A percentile compares a stretch with the other conserved stretches of the same genome.
phyloP scores from a whole-genome alignment of 306 rosid species.

The Dalbergia oliveri region DNA sequence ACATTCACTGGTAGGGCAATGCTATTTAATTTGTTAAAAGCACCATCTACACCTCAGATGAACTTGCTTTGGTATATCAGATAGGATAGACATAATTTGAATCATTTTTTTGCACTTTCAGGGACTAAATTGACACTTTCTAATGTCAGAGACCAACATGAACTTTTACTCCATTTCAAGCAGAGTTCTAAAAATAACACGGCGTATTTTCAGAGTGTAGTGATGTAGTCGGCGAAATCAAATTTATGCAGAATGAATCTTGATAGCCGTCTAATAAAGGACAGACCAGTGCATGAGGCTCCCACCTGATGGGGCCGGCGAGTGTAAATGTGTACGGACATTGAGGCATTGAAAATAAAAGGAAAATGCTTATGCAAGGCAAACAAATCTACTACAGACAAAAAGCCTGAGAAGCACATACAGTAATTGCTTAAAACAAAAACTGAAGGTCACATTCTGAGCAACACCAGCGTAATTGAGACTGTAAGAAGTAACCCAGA shows the following conservation, averaged over 20 bases:
- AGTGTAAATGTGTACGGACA: too few relatives aligned
- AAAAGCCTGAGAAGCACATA: neutral
- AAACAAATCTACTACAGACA: neutral
- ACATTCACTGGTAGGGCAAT: conserved; percentile 7
- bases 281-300: too few relatives aligned
- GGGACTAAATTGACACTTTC: too few relatives aligned
- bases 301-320: too few relatives aligned
- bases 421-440: neutral
- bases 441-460: neutral
- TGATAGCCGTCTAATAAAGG: too few relatives aligned
- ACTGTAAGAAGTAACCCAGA: too few relatives aligned
- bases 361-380: neutral
- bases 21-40: neutral
- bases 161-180: neutral
- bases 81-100: neutral
- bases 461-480: neutral
- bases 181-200: neutral
- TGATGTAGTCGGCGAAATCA: too few relatives aligned
- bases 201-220: neutral
- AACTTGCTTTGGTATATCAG: neutral
- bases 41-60: neutral
- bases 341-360: neutral
- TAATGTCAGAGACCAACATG: too few relatives aligned
- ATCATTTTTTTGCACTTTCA: too few relatives aligned
- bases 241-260: too few relatives aligned